phyloP scores from a whole-genome alignment of 2,329 filamentous ascomycete genomes.

The Sordariomycetes sp. region DNA sequence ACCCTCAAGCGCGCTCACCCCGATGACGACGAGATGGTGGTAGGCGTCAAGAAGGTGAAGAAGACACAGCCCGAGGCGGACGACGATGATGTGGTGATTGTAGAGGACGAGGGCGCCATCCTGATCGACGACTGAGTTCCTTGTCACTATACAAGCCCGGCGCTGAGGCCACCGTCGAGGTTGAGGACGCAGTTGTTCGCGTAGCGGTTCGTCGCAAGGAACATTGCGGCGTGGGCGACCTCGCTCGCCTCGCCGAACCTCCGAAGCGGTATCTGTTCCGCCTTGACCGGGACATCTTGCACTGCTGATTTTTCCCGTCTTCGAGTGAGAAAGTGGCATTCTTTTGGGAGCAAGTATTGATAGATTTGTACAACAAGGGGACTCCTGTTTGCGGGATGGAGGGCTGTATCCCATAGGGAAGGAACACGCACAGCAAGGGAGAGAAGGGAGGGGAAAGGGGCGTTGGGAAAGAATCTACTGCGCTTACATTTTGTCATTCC shows the following conservation, averaged over 20 bases:
- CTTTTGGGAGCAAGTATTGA: not conserved
- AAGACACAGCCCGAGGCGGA: constrained; percentile 28
- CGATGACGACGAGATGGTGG: constrained; percentile 21
- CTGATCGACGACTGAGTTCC: constrained; percentile 46
- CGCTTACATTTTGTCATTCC: constrained; percentile 61
- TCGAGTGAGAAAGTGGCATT: not conserved
- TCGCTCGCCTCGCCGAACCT: constrained; percentile 58
- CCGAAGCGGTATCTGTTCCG: constrained; percentile 15
- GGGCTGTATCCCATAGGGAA: not conserved
- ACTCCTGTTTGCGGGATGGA: not conserved
- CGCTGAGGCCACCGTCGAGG: constrained; percentile 73
- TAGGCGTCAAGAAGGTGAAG: constrained; percentile 23
- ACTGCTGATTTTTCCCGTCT: not conserved
- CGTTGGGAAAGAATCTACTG: not conserved
- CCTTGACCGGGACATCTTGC: constrained; percentile 5
- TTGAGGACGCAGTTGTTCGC: constrained; percentile 81
- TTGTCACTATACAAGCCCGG: constrained; percentile 26
- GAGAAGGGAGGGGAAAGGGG: not conserved
- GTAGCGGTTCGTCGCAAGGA: constrained; percentile 66
- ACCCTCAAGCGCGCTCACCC: constrained; percentile 29
- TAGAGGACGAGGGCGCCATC: constrained; percentile 35
- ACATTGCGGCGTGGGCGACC: constrained; percentile 70
- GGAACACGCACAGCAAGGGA: not conserved
- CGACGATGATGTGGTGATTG: constrained; percentile 26
- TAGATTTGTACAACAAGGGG: constrained; percentile 4